Percentiles rank a stretch among this genome's conserved stretches.
These are phyloP conservation scores for Puccinia hordei DNA, from an alignment of 1,284 basidiomycete species.

Conservation along the genomic window DNA sequence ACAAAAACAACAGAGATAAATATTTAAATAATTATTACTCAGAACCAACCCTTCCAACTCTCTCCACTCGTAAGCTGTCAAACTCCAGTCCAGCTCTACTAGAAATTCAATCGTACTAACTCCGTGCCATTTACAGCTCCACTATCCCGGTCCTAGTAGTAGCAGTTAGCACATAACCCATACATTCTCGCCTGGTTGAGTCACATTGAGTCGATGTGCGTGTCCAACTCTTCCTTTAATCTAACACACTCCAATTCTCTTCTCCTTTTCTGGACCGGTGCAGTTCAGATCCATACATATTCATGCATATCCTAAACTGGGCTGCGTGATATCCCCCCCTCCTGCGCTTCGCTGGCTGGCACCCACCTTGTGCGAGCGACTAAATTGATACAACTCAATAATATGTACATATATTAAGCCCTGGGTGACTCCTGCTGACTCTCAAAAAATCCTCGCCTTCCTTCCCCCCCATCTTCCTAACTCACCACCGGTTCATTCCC, in stretches of 20 bases:
- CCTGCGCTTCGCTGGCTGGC: not conserved
- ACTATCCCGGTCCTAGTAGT: not conserved
- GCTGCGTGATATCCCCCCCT: not conserved
- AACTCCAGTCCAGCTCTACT: too few species aligned
- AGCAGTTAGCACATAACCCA: too few species aligned
- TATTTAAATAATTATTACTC: too few species aligned
- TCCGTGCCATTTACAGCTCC: not conserved
- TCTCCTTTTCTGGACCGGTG: not conserved
- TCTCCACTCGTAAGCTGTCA: too few species aligned
- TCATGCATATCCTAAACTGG: not conserved
- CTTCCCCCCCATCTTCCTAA: not conserved
- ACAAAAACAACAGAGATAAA: too few species aligned
- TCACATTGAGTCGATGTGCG: not conserved
- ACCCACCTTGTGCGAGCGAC: not conserved
- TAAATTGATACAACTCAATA: not conserved
- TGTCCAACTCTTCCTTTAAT: constrained; percentile 15
- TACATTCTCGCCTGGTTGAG: not conserved
- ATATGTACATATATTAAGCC: not conserved
- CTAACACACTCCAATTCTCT: not conserved
- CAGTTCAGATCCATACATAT: too few species aligned
- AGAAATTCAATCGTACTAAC: too few species aligned
- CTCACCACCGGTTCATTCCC: not conserved
- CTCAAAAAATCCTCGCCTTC: not conserved
- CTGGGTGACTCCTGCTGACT: constrained; percentile 5
- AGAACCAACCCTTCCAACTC: too few species aligned